Conservation (phyloP, 1,139 yeast genomes). For the Kodamaea plutei region DNA sequence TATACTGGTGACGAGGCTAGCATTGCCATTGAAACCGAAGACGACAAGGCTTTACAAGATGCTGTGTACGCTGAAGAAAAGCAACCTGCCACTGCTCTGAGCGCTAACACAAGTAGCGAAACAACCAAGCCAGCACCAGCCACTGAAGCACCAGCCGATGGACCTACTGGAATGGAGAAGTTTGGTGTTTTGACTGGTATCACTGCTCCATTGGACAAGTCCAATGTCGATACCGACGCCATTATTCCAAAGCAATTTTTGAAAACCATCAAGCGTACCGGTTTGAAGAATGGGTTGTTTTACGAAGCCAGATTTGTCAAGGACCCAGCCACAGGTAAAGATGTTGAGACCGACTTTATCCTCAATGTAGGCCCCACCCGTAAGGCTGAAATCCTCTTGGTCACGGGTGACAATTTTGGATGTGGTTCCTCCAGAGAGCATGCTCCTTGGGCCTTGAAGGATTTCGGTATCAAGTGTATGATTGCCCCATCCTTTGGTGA, state of each 20-base stretch:
- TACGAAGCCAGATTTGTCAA: conserved; percentile 80
- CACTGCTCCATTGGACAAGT: conserved; percentile 91
- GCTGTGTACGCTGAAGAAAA: conserved; percentile 71
- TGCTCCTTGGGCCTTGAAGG: conserved; percentile 99
- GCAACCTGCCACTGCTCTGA: conserved; percentile 51
- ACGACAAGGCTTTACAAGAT: conserved; percentile 57
- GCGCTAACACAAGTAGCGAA: conserved; percentile 13
- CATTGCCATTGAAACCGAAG: conserved; percentile 53
- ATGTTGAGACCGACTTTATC: conserved; percentile 80
- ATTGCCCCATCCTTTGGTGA: conserved; percentile 99
- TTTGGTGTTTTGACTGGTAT: conserved; percentile 75
- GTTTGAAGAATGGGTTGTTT: conserved; percentile 81
- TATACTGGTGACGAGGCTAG: conserved; percentile 58
- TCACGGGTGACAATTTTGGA: conserved; percentile 95
- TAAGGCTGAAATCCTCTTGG: conserved; percentile 75
- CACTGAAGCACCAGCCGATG: conserved; percentile 22
- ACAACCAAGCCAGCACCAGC: conserved; percentile 56
- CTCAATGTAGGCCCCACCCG: conserved; percentile 82
- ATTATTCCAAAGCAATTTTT: conserved; percentile 97
- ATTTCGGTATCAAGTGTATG: conserved; percentile 91
- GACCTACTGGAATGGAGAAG: conserved; percentile 62
- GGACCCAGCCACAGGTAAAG: conserved; percentile 63
- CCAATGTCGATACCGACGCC: conserved; percentile 97
- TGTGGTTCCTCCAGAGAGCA: conserved; percentile 99
- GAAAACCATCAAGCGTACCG: conserved; percentile 96